phyloP scores from a whole-genome alignment of 768 basidiomycete genomes.

The Phlebiopsis flavidoalba region DNA sequence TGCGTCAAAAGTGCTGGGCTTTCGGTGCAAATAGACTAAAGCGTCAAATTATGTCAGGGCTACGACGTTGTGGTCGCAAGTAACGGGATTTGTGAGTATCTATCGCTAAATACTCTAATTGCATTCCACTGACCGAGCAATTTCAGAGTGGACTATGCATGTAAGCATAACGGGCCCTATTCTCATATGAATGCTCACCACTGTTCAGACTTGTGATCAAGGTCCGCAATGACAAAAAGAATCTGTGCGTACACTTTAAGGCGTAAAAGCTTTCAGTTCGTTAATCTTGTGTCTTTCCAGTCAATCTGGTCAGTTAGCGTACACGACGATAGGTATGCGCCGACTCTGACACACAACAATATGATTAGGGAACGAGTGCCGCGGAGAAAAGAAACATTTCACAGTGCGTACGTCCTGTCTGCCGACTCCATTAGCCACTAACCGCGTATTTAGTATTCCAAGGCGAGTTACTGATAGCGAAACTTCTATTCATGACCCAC shows the following conservation, averaged over 20 bases:
- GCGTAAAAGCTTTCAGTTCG: background rate
- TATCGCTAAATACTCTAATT: background rate
- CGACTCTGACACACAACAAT: background rate
- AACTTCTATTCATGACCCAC: background rate
- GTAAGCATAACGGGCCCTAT: constrained; percentile 36
- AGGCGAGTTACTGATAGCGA: constrained; percentile 39
- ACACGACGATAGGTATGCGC: constrained; percentile 8
- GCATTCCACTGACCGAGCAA: background rate
- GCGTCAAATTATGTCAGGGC: constrained; percentile 30
- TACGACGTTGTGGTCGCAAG: constrained; percentile 67
- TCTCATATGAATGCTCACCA: background rate
- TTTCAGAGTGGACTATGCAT: constrained; percentile 67
- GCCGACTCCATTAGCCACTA: background rate
- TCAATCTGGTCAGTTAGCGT: constrained; percentile 70
- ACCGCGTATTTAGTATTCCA: constrained; percentile 55
- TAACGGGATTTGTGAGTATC: constrained; percentile 68
- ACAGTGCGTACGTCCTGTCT: constrained; percentile 46
- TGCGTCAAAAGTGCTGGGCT: constrained; percentile 29
- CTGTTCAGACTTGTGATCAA: constrained; percentile 63
- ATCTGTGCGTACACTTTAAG: constrained; percentile 52
- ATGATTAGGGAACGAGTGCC: constrained; percentile 78
- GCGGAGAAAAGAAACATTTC: constrained; percentile 80
- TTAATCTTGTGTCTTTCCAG: constrained; percentile 22
- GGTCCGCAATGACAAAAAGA: constrained; percentile 65
- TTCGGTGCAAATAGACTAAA: background rate